Evolutionary conservation across 2,329 filamentous ascomycete species (phyloP), one percentile per base, ranked within the genome.

Genomic region (Incumbomyces delicatus): DNA sequence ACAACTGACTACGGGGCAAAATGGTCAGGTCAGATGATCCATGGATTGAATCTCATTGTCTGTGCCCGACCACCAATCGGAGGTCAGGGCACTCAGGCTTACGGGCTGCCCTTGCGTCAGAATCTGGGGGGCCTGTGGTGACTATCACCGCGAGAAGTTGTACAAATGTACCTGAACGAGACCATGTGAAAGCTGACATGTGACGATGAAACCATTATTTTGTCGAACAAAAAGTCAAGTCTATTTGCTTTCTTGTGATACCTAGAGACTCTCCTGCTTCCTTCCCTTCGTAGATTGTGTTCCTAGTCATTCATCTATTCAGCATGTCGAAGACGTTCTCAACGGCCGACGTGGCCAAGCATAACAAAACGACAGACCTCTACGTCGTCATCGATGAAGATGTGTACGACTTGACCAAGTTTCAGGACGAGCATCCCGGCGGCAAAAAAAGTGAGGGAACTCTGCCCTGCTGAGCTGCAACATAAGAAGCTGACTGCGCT

Each of bases 331-430:
- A 92, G 70, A 83, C 78, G 27, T 95, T 95, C 66, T 84, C 82
- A 46, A 75, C 81, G 55, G 77, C 77, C 71, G 89, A 95, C 64
- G 90, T 98, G 53, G 82, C 89, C 63, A 80, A 85, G 69, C 89
- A 96, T 69, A 95, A 87, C 75, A 95, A 90, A 71, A 68, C 82
- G 38, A 80, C 87, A 61, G 83, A 82, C 63, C 75, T 95, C 51
- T 96, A 82, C 79, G 86, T 96, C 61, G 79, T 94, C 55, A 81
- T 96, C 56, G 90, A 96, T 57, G 85, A 89, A 60, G 90, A 96
- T 67, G 90, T 96, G 57, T 96, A 95, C 67, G 90, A 98, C 63
- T 65, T 96, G 59, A 94, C 88, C 58, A 88, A 81, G 61, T 90
- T 90, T 65, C 83, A 87, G 64, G 82, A 89, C 50, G 84, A 89